Conservation (phyloP, 352 stramenopile species). For the Halophytophthora polymorphica region DNA sequence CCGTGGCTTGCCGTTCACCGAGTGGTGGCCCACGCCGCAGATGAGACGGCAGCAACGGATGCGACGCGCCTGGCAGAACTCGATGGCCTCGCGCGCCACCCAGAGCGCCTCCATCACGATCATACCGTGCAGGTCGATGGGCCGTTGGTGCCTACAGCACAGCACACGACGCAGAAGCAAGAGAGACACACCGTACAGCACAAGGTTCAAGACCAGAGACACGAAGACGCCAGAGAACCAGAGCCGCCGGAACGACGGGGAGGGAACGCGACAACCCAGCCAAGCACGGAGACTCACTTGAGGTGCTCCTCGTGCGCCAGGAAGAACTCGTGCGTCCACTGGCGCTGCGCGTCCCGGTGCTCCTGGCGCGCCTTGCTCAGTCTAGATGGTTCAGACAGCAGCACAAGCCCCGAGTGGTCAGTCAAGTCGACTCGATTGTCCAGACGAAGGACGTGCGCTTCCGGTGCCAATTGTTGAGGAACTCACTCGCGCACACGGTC, state of each 20-base stretch:
- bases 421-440: no score
- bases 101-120: slow-evolving; percentile 67
- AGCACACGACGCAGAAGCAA: slow-evolving; percentile 7
- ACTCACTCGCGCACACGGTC: slow-evolving; percentile 63
- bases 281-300: slow-evolving; percentile 34
- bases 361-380: slow-evolving; percentile 44
- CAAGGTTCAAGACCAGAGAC: slow-evolving; percentile 5
- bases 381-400: slow-evolving; percentile 19
- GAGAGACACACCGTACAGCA: slow-evolving; percentile 11
- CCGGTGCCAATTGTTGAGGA: no score
- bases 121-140: slow-evolving; percentile 64
- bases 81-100: slow-evolving; percentile 52
- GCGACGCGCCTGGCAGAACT: slow-evolving; percentile 51
- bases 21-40: slow-evolving; percentile 65
- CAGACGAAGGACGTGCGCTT: no score
- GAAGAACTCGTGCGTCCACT: slow-evolving; percentile 65
- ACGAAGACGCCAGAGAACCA: no score
- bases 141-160: slow-evolving; percentile 32
- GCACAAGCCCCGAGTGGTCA: background rate
- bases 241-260: no score
- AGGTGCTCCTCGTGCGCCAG: slow-evolving; percentile 44
- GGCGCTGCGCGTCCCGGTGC: slow-evolving; percentile 58
- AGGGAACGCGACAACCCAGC: no score
- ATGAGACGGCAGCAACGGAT: slow-evolving; percentile 66
- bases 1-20: slow-evolving; percentile 56